These are phyloP conservation scores for Brassica juncea DNA, from an alignment of 345 rosid species.

Conservation along the genomic window DNA sequence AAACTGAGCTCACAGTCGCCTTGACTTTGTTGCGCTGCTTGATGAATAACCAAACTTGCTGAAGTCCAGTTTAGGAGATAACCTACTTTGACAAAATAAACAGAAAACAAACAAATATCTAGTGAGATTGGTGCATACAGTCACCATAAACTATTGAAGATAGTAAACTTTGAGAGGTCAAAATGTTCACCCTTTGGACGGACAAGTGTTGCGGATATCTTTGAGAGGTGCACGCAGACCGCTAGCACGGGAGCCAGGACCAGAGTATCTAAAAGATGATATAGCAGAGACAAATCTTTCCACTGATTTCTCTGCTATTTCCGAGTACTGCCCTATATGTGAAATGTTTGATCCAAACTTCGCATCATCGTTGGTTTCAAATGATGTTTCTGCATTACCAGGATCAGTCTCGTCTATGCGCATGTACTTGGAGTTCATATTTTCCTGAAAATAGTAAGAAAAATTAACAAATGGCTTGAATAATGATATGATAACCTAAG, in stretches of 20 bases:
- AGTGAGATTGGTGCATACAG: background rate
- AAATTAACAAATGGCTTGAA: slow-evolving; percentile 19
- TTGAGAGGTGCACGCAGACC: slow-evolving; percentile 91
- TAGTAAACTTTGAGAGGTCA: background rate
- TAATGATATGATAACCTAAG: background rate
- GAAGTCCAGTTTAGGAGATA: slow-evolving; percentile 50
- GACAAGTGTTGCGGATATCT: slow-evolving; percentile 54
- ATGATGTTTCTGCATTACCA: slow-evolving; percentile 38
- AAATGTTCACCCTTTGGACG: slow-evolving; percentile 51
- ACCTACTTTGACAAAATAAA: slow-evolving; percentile 30
- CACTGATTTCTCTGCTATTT: slow-evolving; percentile 83
- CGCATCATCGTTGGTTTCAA: slow-evolving; percentile 35
- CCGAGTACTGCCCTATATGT: slow-evolving; percentile 64
- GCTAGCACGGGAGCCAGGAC: slow-evolving; percentile 86
- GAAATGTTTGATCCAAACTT: slow-evolving; percentile 83
- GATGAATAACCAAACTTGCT: slow-evolving; percentile 65
- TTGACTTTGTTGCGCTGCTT: slow-evolving; percentile 32
- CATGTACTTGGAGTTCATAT: slow-evolving; percentile 48
- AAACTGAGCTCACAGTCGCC: slow-evolving; percentile 44
- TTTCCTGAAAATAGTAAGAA: slow-evolving; percentile 56
- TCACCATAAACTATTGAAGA: slow-evolving; percentile 12
- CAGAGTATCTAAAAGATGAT: slow-evolving; percentile 60
- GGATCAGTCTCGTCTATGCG: slow-evolving; percentile 44
- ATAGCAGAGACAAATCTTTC: slow-evolving; percentile 73
- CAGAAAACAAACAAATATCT: slow-evolving; percentile 9